Evolutionary conservation across 371 early-diverging fungal genomes (phyloP), one percentile per base, ranked within the genome.

Genomic region (Mucor saturninus): DNA sequence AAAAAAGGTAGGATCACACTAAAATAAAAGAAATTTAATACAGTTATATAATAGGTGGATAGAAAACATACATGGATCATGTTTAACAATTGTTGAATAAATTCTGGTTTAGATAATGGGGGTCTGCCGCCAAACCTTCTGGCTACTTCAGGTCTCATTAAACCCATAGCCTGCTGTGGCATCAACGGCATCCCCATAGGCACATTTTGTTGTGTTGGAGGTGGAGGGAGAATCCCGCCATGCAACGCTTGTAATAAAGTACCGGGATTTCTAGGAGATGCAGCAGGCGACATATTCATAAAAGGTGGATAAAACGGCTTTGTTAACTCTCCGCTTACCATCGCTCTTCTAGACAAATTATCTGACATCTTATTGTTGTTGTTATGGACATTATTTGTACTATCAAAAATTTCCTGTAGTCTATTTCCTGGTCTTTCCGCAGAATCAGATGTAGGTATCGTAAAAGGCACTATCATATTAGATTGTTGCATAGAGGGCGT

Each of bases 1-100:
- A 52, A 71, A 61, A 50, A 76, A 71, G 10, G 64, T 43, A 46
- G 68, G 71, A 56, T 76, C 76, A 50, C 71, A 63, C 76, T 76
- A 65, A 4, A 49, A 28, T 21, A 46, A 55, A 6, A 53, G 26
- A 13, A 39, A 29, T 15, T 8, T 21, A 31, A 9, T 15, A 5
- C 56, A 2, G 28, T 5, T 11, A 53, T 5, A 45, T 2, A 2
- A 38, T 48, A 29, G 2, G n/a, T n/a, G 55, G 2, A 50, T 8
- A 14, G 15, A 35, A 31, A 14, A 28, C 14, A 60, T 73, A 81
- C 81, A 69, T 81, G 77, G 3, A 82, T 68, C 53, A 79, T 71
- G 40, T 69, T 74, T 39, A 79, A 46, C 42, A 77, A 65, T 53
- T 82, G 83, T 35, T 79, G 83, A 58, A 82, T 82, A 57, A 79